Evolutionary conservation across 441 rosid genomes (phyloP).

Genomic region (Populus hybrid): DNA sequence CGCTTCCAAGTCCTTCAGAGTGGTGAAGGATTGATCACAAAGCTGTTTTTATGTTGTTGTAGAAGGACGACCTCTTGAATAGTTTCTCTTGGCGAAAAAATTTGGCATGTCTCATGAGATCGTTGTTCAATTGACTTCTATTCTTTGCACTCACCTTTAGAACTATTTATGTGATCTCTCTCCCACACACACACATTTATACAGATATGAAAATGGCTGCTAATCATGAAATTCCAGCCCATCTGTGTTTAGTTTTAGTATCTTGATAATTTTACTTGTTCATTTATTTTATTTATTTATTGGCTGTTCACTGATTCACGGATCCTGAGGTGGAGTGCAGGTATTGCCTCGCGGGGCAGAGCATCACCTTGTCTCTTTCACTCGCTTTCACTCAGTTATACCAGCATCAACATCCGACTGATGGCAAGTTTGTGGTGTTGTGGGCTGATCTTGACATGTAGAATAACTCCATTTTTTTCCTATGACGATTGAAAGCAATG

Average conservation of each 20-base stretch:
- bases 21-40: slow-evolving; percentile 10
- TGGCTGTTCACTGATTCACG: neutral
- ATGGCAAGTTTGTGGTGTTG: neutral
- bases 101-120: neutral
- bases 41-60: neutral
- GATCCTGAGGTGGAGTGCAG: neutral
- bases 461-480: neutral
- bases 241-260: neutral
- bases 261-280: neutral
- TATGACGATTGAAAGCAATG: neutral
- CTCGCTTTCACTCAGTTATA: neutral
- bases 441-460: neutral
- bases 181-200: neutral
- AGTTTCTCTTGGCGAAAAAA: neutral
- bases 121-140: neutral
- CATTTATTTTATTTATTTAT: no score
- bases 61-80: slow-evolving; percentile 2
- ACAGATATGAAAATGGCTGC: neutral
- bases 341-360: neutral
- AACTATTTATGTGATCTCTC: neutral
- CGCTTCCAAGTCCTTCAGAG: slow-evolving; percentile 44
- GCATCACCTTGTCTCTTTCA: neutral
- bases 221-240: neutral
- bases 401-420: neutral
- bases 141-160: slow-evolving; percentile 3